A percentile compares a stretch with the other conserved stretches of the same genome.
These are phyloP conservation scores for Ophiostoma perfectum DNA, from an alignment of 2,329 filamentous ascomycete genomes.

Conservation along the genomic window DNA sequence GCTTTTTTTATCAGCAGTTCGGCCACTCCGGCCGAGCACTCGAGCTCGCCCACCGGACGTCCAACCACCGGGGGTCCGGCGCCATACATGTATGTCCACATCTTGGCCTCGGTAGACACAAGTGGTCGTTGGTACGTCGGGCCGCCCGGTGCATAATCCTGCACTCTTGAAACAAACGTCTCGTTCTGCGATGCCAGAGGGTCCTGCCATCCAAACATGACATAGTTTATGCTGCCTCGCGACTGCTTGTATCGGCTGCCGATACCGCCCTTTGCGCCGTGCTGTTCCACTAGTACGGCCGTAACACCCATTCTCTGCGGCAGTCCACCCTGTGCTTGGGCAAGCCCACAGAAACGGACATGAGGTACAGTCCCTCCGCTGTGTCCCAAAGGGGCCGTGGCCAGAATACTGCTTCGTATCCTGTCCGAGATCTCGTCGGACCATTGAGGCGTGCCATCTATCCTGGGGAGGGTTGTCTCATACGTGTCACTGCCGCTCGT, in stretches of 20 bases:
- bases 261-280: slow-evolving; percentile 45
- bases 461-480: slow-evolving; percentile 14
- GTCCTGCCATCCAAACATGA: slow-evolving; percentile 35
- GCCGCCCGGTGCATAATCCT: neutral
- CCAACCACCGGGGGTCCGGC: slow-evolving; percentile 42
- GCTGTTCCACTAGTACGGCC: slow-evolving; percentile 46
- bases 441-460: slow-evolving; percentile 39
- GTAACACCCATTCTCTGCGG: slow-evolving; percentile 35
- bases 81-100: slow-evolving; percentile 58
- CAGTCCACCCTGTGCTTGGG: slow-evolving; percentile 44
- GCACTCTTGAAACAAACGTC: too few species aligned
- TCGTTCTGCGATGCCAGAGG: slow-evolving; percentile 15
- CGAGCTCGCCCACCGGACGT: slow-evolving; percentile 11
- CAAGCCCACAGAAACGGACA: slow-evolving; percentile 51
- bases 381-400: neutral
- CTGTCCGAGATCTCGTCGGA: slow-evolving; percentile 23
- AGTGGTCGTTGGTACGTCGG: neutral
- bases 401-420: neutral
- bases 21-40: slow-evolving; percentile 25
- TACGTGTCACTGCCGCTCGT: slow-evolving; percentile 36
- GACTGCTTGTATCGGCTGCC: slow-evolving; percentile 21
- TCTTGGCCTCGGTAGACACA: slow-evolving; percentile 41
- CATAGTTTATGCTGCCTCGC: slow-evolving; percentile 29
- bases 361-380: slow-evolving; percentile 31
- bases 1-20: slow-evolving; percentile 28